Base-by-base conservation (phyloP, 1,139 yeast genomes). In the Suhomyces bribrorum region DNA sequence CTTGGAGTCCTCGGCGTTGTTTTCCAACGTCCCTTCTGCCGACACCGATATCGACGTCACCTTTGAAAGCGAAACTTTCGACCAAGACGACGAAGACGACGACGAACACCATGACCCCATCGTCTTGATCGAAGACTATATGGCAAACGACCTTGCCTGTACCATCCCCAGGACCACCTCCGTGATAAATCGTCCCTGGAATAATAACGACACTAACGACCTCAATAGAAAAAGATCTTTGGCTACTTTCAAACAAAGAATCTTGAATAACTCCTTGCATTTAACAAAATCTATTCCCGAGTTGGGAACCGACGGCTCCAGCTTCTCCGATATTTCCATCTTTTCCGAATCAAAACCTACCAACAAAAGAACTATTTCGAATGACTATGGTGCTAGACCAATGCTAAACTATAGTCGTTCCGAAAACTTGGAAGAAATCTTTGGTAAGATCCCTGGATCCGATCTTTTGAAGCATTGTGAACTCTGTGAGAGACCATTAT, bases 401-500 rank as follows among this genome's bases (percentile, higher is more conserved):
- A 8, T 22, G 5, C 26, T 40, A 11, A 31, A 25, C 15, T 34
- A 31, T 11, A 28, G 40, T 16, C 31, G 31, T 13, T 34, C 45
- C 7, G 71, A 66, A 31, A 59, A 69, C 41, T 47, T 68, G 27
- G 70, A 69, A 46, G 68, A 64, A 34, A 64, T 71, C 13, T 69
- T 69, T 48, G 75, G 75, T 15, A 57, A 60, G 35, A 57, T 69
- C 20, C 75, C 74, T 0, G 74, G 74, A 6, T 47, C 66, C 8
- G 67, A 66, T 34, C 49, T 61, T 20, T 54, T 81, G 38, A 78
- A 77, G 47, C 69, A 77, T 52, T 83, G 89, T 53, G 79, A 81
- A 16, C 63, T 82, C 11, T 83, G 89, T 55, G 86, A 81, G 32
- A 77, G 73, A 40, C 86, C 87, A 6, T 56, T 83, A 15, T 83